Percentiles rank a stretch among this genome's conserved stretches.
phyloP scores from a whole-genome alignment of 2,329 filamentous ascomycete species.

The Alternaria ventricosa region DNA sequence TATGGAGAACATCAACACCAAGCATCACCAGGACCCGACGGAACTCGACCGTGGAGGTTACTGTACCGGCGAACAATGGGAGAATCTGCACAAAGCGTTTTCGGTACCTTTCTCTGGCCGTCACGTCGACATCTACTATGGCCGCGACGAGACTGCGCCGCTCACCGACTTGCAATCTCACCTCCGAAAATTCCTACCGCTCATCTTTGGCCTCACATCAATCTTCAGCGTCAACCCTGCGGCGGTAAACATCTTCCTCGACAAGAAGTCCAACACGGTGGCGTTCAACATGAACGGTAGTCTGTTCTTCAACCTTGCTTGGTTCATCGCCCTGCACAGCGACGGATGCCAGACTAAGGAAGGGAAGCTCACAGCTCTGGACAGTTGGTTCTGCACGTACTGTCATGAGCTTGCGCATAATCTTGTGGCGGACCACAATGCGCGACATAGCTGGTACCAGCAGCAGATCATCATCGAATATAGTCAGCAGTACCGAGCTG shows the following conservation, averaged over 20 bases:
- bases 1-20: conserved; percentile 41
- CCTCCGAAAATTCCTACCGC: conserved; percentile 39
- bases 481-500: conserved; percentile 38
- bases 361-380: conserved; percentile 56
- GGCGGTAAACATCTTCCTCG: conserved; percentile 86
- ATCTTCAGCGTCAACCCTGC: conserved; percentile 71
- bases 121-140: conserved; percentile 47
- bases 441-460: conserved; percentile 47
- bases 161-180: conserved; percentile 36
- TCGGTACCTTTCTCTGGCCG: conserved; percentile 42
- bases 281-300: conserved; percentile 89
- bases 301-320: conserved; percentile 92
- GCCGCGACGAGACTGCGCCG: conserved; percentile 33
- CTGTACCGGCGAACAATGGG: conserved; percentile 47
- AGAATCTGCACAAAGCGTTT: conserved; percentile 48
- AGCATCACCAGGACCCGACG: conserved; percentile 46
- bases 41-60: conserved; percentile 48
- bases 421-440: conserved; percentile 73
- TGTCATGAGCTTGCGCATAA: conserved; percentile 98
- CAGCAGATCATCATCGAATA: conserved; percentile 49
- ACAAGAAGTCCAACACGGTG: conserved; percentile 78
- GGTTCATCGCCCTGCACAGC: conserved; percentile 79
- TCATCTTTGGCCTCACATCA: conserved; percentile 43
- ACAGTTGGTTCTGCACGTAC: conserved; percentile 94
- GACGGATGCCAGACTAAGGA: conserved; percentile 30